Base-by-base conservation (phyloP, 352 stramenopile species). In the Phytophthora ohioensis region DNA sequence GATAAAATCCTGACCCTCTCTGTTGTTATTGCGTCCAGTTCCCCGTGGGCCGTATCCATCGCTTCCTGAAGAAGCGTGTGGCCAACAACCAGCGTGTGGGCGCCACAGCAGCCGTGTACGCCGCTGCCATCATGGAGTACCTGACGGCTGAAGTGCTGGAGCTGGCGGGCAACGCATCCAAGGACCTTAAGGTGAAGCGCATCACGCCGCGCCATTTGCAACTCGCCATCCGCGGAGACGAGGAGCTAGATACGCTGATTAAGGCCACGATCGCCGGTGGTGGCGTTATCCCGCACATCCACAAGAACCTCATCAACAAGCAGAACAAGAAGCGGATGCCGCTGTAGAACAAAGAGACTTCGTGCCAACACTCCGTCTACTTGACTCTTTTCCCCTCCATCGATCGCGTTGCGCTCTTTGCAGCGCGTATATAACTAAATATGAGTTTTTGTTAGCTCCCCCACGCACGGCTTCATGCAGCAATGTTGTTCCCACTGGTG, bases 271-370 rank as follows among this genome's bases (percentile, higher is more conserved):
- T 99, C 86, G 98, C 98, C 21, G 98, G 98, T 69, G 98, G 98
- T 73, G 98, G 98, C 92, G 98, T 99, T 59, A 99, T 99, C 75
- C 98, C 98, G 36, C 95, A 99, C 87, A 99, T 99, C 80, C 98
- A 99, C 95, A 99, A 99, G 87, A 98, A 95, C 52, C 96, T 99
- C 53, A 99, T 99, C 81, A 99, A 98, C 90, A 99, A 99, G 90
- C 82, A 92, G 71, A 85, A 81, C 58, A 96, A 96, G 80, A 95
- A 96, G 83, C 93, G 93, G 65, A 79, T 85, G 51, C 77, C 84
- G 54, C 81, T 93, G 70, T 93, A 90, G 58, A 65, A 39, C 13
- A 11, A 39, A 59, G 48, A 52, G 8, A n/a, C 12, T 39, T 35
- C 9, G 10, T n/a, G 17, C n/a, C 42, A 46, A 58, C 60, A 54